Evolutionary conservation across 1,139 yeast genomes (phyloP).

Genomic region (Blastobotrys petasosporus): DNA sequence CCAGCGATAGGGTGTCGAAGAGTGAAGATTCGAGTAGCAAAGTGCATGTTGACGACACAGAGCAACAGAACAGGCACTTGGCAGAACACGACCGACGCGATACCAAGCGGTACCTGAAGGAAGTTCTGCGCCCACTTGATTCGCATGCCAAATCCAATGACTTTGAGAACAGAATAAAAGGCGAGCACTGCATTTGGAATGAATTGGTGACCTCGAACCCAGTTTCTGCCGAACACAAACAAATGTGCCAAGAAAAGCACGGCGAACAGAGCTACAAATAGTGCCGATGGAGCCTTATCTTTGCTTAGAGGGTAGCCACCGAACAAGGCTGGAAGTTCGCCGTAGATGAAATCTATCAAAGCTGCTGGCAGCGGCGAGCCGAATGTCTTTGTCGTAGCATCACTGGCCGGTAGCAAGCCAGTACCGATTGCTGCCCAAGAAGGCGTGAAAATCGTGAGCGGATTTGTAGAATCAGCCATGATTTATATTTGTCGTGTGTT

Average conservation of each 20-base stretch:
- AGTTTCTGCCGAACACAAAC: constrained; percentile 46
- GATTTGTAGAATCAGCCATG: too few species aligned
- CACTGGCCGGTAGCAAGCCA: constrained; percentile 14
- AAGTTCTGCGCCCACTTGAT: constrained; percentile 48
- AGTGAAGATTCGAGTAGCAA: constrained; percentile 73
- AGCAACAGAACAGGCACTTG: constrained; percentile 43
- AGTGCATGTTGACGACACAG: constrained; percentile 48
- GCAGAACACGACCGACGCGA: constrained; percentile 54
- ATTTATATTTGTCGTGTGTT: too few species aligned
- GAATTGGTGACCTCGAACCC: constrained; percentile 58
- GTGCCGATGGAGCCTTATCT: constrained; percentile 60
- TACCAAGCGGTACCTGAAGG: constrained; percentile 45
- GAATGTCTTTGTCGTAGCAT: constrained; percentile 7
- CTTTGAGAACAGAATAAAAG: constrained; percentile 46
- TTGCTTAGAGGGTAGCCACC: constrained; percentile 56
- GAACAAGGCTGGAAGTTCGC: constrained; percentile 47
- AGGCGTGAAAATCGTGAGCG: constrained; percentile 21
- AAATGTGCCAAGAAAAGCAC: constrained; percentile 46
- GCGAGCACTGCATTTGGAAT: constrained; percentile 53
- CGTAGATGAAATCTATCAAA: constrained; percentile 2
- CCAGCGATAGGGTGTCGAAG: constrained; percentile 83
- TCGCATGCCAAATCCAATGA: constrained; percentile 57
- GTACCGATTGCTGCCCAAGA: constrained; percentile 20
- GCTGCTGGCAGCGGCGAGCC: constrained; percentile 2
- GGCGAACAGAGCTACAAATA: constrained; percentile 52